Conservation (phyloP, 2,329 filamentous ascomycete genomes). For the Trichoderma asperellum region DNA sequence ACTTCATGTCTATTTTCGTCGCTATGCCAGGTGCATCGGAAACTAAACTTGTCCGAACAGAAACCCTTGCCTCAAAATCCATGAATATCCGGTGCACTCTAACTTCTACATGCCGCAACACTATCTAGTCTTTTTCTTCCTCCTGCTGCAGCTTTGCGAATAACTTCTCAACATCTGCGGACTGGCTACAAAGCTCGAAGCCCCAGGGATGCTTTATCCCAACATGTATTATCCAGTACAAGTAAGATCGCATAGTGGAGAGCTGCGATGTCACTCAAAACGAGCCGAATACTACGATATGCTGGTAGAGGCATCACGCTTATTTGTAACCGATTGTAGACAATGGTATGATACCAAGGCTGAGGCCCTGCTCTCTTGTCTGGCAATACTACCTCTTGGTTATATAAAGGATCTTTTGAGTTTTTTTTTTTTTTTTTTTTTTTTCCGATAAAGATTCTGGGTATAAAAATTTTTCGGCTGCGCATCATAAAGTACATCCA, state of each 20-base stretch:
- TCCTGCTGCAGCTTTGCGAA: background rate
- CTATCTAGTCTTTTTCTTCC: background rate
- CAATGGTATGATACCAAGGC: background rate
- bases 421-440: background rate
- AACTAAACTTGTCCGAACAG: background rate
- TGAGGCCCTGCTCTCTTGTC: background rate
- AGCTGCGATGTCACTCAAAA: background rate
- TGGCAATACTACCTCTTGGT: background rate
- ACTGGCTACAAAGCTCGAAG: background rate
- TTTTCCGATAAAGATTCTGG: background rate
- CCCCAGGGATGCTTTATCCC: too few relatives aligned
- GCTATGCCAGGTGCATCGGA: background rate
- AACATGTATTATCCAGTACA: background rate
- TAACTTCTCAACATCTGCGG: background rate
- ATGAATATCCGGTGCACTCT: background rate
- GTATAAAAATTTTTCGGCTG: background rate
- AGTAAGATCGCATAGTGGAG: background rate
- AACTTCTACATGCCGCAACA: background rate
- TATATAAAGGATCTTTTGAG: background rate
- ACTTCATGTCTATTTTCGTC: background rate
- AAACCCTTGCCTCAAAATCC: background rate
- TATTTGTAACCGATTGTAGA: background rate
- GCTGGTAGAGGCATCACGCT: background rate
- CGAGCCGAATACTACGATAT: background rate
- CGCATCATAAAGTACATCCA: background rate